A percentile compares a stretch with the other conserved stretches of the same genome.
These are phyloP conservation scores for Kodamaea kakaduensis DNA, from an alignment of 805 yeast genomes.

Conservation along the genomic window DNA sequence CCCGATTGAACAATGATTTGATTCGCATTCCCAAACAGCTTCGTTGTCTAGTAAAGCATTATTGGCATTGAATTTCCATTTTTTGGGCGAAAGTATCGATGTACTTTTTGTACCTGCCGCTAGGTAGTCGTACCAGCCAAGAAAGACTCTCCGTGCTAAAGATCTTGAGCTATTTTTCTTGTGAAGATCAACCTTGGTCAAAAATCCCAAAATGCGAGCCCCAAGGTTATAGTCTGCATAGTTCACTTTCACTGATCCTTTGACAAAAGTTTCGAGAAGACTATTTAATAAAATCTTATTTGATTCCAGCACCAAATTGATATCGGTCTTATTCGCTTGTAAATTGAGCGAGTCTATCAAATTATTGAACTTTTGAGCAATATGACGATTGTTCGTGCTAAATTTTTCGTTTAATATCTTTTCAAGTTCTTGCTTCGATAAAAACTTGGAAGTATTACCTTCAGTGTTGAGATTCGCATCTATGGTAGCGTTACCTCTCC, in stretches of 20 bases:
- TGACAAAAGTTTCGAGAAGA: constrained; percentile 28
- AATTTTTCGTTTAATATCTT: constrained; percentile 18
- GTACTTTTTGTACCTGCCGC: constrained; percentile 13
- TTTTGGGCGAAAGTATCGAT: constrained; percentile 17
- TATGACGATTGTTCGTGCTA: constrained; percentile 19
- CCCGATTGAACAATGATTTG: constrained; percentile 31
- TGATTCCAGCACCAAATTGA: constrained; percentile 10
- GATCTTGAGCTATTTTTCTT: constrained; percentile 15
- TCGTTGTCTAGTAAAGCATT: constrained; percentile 34
- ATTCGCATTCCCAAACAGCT: constrained; percentile 30
- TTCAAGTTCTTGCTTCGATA: constrained; percentile 23
- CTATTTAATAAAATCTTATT: constrained; percentile 25
- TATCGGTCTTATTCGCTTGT: constrained; percentile 5
- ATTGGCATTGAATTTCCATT: constrained; percentile 37
- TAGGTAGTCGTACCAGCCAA: constrained; percentile 41
- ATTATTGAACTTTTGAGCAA: constrained; percentile 22
- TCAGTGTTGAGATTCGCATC: neutral
- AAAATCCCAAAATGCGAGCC: constrained; percentile 37
- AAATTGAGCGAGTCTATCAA: constrained; percentile 24
- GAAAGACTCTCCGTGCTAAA: constrained; percentile 23
- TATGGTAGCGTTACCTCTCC: constrained; percentile 5
- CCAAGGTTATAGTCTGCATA: constrained; percentile 40
- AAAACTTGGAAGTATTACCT: constrained; percentile 10
- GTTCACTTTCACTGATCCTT: constrained; percentile 34
- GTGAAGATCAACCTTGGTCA: constrained; percentile 19